These are phyloP conservation scores for Fraxinus angustifolia DNA, from an alignment of 305 asterid species.

Conservation along the genomic window DNA sequence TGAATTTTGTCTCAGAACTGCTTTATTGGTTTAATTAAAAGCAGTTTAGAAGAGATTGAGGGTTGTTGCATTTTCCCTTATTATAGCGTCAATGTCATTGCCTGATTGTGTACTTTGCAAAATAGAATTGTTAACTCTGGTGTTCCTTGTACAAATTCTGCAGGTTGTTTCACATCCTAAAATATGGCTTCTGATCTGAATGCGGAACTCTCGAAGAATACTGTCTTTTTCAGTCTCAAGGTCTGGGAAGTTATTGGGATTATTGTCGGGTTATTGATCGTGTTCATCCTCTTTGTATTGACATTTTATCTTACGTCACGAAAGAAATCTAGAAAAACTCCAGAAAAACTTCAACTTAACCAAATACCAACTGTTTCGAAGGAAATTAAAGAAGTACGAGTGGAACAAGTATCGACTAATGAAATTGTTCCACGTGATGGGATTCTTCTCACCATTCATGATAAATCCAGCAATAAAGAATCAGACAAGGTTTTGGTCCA, in stretches of 20 bases:
- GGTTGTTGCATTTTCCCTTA: not conserved
- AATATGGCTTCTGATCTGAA: conserved; percentile 77
- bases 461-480: conserved; percentile 61
- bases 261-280: conserved; percentile 61
- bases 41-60: not conserved
- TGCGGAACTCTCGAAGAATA: conserved; percentile 46
- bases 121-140: not conserved
- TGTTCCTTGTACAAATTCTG: conserved; percentile 25
- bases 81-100: not conserved
- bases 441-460: conserved; percentile 72
- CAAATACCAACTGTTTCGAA: conserved; percentile 26
- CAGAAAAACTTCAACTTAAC: conserved; percentile 49
- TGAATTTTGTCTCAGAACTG: not conserved
- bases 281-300: conserved; percentile 53
- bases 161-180: conserved; percentile 39
- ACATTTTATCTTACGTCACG: conserved; percentile 64
- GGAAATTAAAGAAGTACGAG: conserved; percentile 84
- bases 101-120: not conserved
- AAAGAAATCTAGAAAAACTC: conserved; percentile 54
- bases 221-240: conserved; percentile 59
- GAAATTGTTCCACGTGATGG: conserved; percentile 63
- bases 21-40: too few relatives aligned
- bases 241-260: conserved; percentile 91
- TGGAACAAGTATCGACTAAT: conserved; percentile 65
- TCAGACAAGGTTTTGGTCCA: conserved; percentile 76